Evolutionary conservation across 73 alveolate species (phyloP), one percentile per base, ranked within the genome.

Genomic region (Symbiodinium natans): DNA sequence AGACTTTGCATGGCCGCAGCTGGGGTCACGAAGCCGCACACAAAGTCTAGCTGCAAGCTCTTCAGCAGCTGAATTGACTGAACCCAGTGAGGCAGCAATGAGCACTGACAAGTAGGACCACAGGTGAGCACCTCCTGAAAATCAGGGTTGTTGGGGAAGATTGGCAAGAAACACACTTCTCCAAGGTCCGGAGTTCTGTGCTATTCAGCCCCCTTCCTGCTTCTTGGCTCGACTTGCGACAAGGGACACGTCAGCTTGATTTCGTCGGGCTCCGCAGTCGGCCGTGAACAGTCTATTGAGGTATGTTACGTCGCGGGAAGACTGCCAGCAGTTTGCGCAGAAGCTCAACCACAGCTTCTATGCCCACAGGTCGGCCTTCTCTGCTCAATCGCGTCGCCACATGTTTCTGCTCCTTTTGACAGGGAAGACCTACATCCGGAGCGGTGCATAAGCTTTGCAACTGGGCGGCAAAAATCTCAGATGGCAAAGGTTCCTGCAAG

Each of bases 351-450:
- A 85, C 41, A 43, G 54, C 46, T 85, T 85, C 93, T 85, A 85
- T 13, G 93, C 93, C 6, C 93, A 85, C 93, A 85, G 93, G 93
- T 82, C 8, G 25, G n/a, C n/a, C n/a, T n/a, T n/a, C n/a, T n/a
- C n/a, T n/a, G n/a, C n/a, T n/a, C n/a, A n/a, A n/a, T n/a, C n/a
- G n/a, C n/a, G n/a, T n/a, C n/a, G n/a, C n/a, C n/a, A n/a, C n/a
- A n/a, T n/a, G n/a, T n/a, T n/a, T n/a, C n/a, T n/a, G n/a, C n/a
- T n/a, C n/a, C n/a, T n/a, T n/a, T n/a, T n/a, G 11, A 21, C 85
- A 85, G 93, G 93, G 52, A 80, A 11, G 93, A 85, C 54, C 82
- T 85, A 21, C 80, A 34, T 25, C 93, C 93, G 34, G 82, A 85
- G 48, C 77, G 93, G 54, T 85, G 93, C 80, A 85, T 85, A 41